A percentile compares a stretch with the other conserved stretches of the same genome.
Conservation (phyloP, 306 rosid genomes). For the Vicia villosa region DNA sequence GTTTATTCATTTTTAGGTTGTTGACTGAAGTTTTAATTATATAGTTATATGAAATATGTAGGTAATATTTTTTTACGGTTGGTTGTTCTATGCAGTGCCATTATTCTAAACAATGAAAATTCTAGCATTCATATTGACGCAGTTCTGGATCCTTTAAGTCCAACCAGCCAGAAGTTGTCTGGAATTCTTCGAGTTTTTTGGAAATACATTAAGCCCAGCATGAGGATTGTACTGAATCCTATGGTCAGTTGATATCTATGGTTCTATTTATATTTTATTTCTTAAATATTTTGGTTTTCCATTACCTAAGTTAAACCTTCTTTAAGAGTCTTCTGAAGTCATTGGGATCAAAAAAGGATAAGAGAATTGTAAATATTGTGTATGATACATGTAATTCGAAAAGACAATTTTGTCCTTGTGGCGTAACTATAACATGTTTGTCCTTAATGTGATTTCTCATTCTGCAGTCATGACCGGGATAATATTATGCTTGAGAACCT, state of each 20-base stretch:
- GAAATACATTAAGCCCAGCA: conserved; percentile 87
- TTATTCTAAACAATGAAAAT: conserved; percentile 65
- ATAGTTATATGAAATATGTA: conserved; percentile 6
- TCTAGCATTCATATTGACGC: conserved; percentile 91
- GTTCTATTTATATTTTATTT: conserved; percentile 17
- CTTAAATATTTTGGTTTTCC: conserved; percentile 6
- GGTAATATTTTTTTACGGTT: conserved; percentile 32
- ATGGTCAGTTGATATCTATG: conserved; percentile 62
- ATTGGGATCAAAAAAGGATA: conserved; percentile 18
- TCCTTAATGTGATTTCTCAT: conserved; percentile 28
- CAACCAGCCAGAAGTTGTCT: conserved; percentile 85
- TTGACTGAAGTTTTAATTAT: conserved; percentile 27
- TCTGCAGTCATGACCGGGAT: conserved; percentile 93
- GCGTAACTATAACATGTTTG: conserved; percentile 5
- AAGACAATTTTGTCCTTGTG: conserved; percentile 11
- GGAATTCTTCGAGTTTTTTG: conserved; percentile 80
- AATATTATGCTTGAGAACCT: conserved; percentile 97
- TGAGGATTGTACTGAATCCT: conserved; percentile 95
- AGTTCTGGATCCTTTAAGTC: conserved; percentile 93
- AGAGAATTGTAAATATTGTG: conserved; percentile 6
- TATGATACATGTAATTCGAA: conserved; percentile 21
- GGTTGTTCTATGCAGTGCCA: conserved; percentile 70
- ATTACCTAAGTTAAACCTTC: conserved; percentile 9
- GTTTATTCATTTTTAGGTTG: conserved; percentile 26
- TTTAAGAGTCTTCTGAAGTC: conserved; percentile 5